Base-by-base conservation (phyloP, 192 early-diverging fungal genomes). In the Backusella westeae region DNA sequence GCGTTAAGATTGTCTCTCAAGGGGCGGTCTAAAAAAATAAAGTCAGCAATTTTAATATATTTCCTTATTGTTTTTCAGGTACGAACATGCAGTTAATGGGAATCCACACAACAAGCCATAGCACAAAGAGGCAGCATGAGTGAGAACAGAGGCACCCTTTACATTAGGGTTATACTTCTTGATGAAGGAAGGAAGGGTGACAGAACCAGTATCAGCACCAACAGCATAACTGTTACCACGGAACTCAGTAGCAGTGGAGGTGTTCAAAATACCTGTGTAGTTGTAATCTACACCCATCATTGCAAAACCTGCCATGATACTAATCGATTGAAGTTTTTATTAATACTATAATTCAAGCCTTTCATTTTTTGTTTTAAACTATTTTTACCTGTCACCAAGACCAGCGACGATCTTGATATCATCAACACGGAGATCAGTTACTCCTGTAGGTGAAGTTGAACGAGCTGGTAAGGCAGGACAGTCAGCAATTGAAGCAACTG, bases 281-380 rank as follows among this genome's bases (percentile, higher is more conserved):
- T 80, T 19, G 5, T 63, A 77, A 17, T 73, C 63, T 29, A 77
- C 67, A 9, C 86, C 89, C 26, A 85, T 81, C 1, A 84, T 82
- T n/a, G 69, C 82, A 78, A 89, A 90, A 36, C 76, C 90, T 34
- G 90, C 88, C 26, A 87, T 89, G 36, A 91, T 86, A 67, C 85
- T 88, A 71, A 21, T 44, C 9, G 2, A 46, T 29, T 63, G 23
- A 3, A 29, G 21, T 3, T 29, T 7, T 63, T 42, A 32, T 42
- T n/a, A 65, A 26, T 19, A 78, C 29, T 7, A 6, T 38, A 21
- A 36, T 14, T 9, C 12, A 63, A 63, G 12, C 26, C 8, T 26
- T 63, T 63, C 15, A 21, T 14, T 63, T 63, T 23, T 0, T 23
- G 17, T 49, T 49, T 49, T 49, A 49, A n/a, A 6, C 6, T 38